Evolutionary conservation across 2,329 filamentous ascomycete genomes (phyloP).

Genomic region (Pseudogymnoascus sp.): DNA sequence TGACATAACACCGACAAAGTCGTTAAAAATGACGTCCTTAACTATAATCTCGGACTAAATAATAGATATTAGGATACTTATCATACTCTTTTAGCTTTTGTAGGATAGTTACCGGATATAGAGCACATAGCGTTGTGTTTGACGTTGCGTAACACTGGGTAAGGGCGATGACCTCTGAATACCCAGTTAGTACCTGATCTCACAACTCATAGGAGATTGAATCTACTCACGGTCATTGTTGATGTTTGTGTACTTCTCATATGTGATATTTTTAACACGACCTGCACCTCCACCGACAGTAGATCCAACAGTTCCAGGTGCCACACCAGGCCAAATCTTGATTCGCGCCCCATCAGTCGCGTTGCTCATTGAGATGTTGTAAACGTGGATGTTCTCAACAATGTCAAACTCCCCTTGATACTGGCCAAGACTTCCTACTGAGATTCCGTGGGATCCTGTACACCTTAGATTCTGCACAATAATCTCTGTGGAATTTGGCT

Average conservation of each 20-base stretch:
- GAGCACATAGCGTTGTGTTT: constrained; percentile 52
- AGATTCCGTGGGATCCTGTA: constrained; percentile 57
- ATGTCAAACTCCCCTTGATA: constrained; percentile 50
- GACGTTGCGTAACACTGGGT: constrained; percentile 55
- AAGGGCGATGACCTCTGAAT: constrained; percentile 17
- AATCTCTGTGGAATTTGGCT: constrained; percentile 55
- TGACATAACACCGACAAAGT: constrained; percentile 47
- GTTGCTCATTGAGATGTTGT: constrained; percentile 43
- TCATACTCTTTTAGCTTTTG: constrained; percentile 46
- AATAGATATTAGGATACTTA: constrained; percentile 16
- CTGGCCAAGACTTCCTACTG: constrained; percentile 54
- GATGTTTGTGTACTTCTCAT: constrained; percentile 48
- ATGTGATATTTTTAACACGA: constrained; percentile 56
- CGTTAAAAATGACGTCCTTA: constrained; percentile 46
- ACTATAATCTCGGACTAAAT: constrained; percentile 40
- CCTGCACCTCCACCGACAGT: constrained; percentile 55
- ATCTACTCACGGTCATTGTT: constrained; percentile 46
- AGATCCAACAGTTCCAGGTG: constrained; percentile 45
- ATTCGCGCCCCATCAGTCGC: constrained; percentile 55
- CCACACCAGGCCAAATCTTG: constrained; percentile 50
- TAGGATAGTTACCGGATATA: constrained; percentile 47
- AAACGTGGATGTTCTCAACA: constrained; percentile 51
- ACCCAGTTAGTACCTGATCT: background rate
- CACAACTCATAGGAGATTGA: background rate
- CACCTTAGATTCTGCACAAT: constrained; percentile 53